Conservation (phyloP, 2,329 filamentous ascomycete species). For the Aspergillus fijiensis region DNA sequence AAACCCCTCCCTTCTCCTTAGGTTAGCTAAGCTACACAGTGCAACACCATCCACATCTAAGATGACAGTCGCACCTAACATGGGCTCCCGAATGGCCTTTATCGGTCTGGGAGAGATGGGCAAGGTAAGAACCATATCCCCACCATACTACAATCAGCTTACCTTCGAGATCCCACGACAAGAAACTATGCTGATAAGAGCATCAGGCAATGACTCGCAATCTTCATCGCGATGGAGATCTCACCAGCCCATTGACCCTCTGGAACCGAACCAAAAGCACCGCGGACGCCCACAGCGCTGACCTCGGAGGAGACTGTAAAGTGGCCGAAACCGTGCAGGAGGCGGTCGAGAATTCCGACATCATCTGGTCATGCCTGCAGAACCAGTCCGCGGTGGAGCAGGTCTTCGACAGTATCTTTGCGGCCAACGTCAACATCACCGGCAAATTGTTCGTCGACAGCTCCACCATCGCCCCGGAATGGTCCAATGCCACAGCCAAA, state of each 20-base stretch:
- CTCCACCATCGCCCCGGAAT: background rate
- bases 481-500: background rate
- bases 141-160: background rate
- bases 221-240: background rate
- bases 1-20: background rate
- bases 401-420: background rate
- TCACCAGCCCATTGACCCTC: background rate
- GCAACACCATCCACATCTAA: background rate
- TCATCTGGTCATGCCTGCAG: slow-evolving; percentile 6
- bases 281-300: background rate
- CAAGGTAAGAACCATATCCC: background rate
- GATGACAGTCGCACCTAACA: background rate
- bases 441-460: slow-evolving; percentile 9
- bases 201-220: slow-evolving; percentile 1
- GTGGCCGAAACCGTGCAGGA: background rate
- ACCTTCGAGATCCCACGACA: background rate
- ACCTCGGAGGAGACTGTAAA: slow-evolving; percentile 3
- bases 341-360: background rate
- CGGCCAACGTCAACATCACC: background rate
- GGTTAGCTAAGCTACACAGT: background rate
- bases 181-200: background rate
- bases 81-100: slow-evolving; percentile 4
- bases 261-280: slow-evolving; percentile 5
- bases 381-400: background rate
- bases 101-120: slow-evolving; percentile 7